Percentiles rank a stretch among this genome's conserved stretches.
Conservation (phyloP, 2,329 filamentous ascomycete genomes). For the Rutstroemia sp. region DNA sequence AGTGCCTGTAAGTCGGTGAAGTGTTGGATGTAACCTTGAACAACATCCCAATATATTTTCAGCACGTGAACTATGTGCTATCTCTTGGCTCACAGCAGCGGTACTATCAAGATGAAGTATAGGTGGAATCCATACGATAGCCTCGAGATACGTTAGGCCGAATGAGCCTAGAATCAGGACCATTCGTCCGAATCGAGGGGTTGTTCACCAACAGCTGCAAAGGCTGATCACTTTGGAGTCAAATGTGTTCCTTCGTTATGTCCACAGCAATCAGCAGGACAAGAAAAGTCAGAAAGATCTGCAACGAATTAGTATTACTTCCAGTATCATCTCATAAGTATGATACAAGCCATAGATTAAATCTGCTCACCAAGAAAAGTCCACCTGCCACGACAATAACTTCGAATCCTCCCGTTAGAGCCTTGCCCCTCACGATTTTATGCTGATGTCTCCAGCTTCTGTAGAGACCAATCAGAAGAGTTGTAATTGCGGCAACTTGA, state of each 20-base stretch:
- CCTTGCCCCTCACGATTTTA: conserved; percentile 49
- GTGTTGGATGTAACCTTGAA: neutral
- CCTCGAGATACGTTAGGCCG: neutral
- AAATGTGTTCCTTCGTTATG: conserved; percentile 22
- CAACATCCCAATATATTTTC: neutral
- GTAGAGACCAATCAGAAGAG: conserved; percentile 43
- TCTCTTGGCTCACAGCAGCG: neutral
- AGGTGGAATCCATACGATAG: neutral
- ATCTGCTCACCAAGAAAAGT: conserved; percentile 39
- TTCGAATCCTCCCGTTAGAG: conserved; percentile 52
- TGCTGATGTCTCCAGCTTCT: conserved; percentile 55
- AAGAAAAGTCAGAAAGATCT: conserved; percentile 26
- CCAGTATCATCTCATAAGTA: neutral
- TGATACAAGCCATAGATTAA: neutral
- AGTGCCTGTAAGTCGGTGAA: neutral
- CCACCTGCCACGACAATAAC: conserved; percentile 40
- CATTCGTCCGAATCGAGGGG: neutral
- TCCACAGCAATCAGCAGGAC: conserved; percentile 25
- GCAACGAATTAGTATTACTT: conserved; percentile 1
- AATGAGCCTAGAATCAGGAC: neutral
- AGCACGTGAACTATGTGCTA: neutral
- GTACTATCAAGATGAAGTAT: neutral
- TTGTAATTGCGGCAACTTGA: conserved; percentile 34
- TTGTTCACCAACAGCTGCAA: neutral
- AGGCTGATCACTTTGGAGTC: neutral